Evolutionary conservation across 257 asterid species (phyloP).

Genomic region (Thymus quinquecostatus): DNA sequence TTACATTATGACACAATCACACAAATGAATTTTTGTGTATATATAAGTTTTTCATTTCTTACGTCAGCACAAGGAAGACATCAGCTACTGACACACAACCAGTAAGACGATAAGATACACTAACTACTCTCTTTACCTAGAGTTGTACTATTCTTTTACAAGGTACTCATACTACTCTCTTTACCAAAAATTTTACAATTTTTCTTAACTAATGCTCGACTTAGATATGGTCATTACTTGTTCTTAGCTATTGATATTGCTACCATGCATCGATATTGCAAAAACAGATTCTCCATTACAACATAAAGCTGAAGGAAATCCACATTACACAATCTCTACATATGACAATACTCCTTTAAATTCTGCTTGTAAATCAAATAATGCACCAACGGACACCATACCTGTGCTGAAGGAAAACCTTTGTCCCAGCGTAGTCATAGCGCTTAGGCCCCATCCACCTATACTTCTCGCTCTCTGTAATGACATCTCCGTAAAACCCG

Average conservation of each 20-base stretch:
- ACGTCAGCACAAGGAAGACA: not conserved
- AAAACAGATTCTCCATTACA: not conserved
- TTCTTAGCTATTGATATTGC: not conserved
- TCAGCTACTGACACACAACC: constrained; percentile 3
- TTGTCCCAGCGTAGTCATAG: constrained; percentile 97
- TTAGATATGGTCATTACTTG: constrained; percentile 8
- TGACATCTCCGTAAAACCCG: constrained; percentile 98
- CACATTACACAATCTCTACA: not conserved
- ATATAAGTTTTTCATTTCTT: not conserved
- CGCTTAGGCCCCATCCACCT: constrained; percentile 99
- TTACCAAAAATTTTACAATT: not conserved
- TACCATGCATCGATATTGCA: constrained; percentile 4
- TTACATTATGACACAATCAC: constrained; percentile 5
- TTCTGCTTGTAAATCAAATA: constrained; percentile 15
- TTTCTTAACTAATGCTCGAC: constrained; percentile 2
- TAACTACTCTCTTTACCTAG: not conserved
- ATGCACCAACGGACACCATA: constrained; percentile 38
- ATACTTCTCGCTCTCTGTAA: constrained; percentile 90
- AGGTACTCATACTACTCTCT: not conserved
- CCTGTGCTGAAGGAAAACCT: constrained; percentile 96
- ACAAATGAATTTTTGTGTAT: not conserved
- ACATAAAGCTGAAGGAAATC: constrained; percentile 20
- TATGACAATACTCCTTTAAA: constrained; percentile 8
- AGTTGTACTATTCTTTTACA: not conserved
- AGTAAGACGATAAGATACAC: constrained; percentile 6